These are phyloP conservation scores for Musa troglodytarum DNA, from an alignment of 176 grass and related monocot species.

Conservation along the genomic window DNA sequence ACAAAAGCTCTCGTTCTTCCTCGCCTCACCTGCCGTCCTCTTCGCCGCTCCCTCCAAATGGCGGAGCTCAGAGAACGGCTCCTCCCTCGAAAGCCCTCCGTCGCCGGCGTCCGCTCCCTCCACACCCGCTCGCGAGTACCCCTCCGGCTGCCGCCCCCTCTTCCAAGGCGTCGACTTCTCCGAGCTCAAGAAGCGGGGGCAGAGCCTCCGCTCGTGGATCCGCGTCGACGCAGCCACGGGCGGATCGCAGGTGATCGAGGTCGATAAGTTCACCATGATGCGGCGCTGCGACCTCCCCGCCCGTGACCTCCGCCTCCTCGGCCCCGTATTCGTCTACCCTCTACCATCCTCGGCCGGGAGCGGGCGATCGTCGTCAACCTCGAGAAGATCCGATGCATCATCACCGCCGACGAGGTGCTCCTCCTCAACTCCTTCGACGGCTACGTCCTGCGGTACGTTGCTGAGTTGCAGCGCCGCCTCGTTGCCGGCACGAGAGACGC, in stretches of 20 bases:
- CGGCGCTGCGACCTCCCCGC: slow-evolving; percentile 87
- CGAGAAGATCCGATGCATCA: slow-evolving; percentile 88
- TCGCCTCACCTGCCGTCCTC: background rate
- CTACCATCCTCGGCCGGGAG: slow-evolving; percentile 75
- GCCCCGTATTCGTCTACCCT: slow-evolving; percentile 90
- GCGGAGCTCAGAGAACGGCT: background rate
- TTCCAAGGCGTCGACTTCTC: slow-evolving; percentile 37
- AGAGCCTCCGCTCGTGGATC: slow-evolving; percentile 77
- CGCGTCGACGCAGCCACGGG: slow-evolving; percentile 63
- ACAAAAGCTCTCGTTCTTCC: no score
- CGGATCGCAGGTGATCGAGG: slow-evolving; percentile 51
- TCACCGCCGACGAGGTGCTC: slow-evolving; percentile 87
- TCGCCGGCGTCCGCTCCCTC: background rate
- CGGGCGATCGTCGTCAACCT: slow-evolving; percentile 90
- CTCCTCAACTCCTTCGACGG: slow-evolving; percentile 80
- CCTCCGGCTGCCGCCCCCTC: slow-evolving; percentile 28
- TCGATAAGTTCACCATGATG: slow-evolving; percentile 88
- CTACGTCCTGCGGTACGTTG: slow-evolving; percentile 73
- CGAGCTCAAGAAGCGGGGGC: slow-evolving; percentile 62
- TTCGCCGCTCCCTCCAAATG: slow-evolving; percentile 19
- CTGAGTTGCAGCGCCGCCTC: slow-evolving; percentile 80
- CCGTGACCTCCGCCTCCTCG: slow-evolving; percentile 88
- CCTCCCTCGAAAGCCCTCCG: slow-evolving; percentile 28
- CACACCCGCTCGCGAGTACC: no score
- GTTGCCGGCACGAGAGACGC: slow-evolving; percentile 16